phyloP scores from a whole-genome alignment of 345 rosid species.

The Camelina hispida region DNA sequence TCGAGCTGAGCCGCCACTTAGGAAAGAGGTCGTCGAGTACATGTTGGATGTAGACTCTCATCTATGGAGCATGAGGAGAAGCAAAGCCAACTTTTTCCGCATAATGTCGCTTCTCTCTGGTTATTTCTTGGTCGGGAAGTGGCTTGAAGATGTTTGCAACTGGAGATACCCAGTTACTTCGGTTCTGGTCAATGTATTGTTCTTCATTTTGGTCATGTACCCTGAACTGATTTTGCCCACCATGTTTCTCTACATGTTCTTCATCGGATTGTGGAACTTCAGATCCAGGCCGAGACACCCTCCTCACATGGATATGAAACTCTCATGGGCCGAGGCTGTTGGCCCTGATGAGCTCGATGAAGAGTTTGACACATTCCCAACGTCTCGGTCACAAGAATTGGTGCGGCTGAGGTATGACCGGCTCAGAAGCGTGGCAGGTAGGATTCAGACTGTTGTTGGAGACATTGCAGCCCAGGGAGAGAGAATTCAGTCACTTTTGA shows the following conservation, averaged over 20 bases:
- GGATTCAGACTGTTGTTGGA: conserved; percentile 81
- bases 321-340: conserved; percentile 80
- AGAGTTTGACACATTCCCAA: conserved; percentile 85
- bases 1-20: conserved; percentile 82
- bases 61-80: conserved; percentile 92
- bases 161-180: conserved; percentile 75
- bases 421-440: conserved; percentile 77
- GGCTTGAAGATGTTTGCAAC: conserved; percentile 71
- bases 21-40: conserved; percentile 85
- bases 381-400: conserved; percentile 56
- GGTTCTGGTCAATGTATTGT: conserved; percentile 66
- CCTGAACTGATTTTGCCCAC: conserved; percentile 81
- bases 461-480: conserved; percentile 88
- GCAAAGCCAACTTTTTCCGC: conserved; percentile 88
- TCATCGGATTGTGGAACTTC: conserved; percentile 81
- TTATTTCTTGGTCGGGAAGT: conserved; percentile 49
- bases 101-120: conserved; percentile 69
- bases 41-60: conserved; percentile 90
- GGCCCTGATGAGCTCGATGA: conserved; percentile 81
- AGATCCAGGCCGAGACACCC: conserved; percentile 68
- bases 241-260: conserved; percentile 72
- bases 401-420: conserved; percentile 79
- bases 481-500: conserved; percentile 68
- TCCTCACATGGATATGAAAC: conserved; percentile 77
- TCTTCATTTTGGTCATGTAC: conserved; percentile 70